Evolutionary conservation across 768 basidiomycete genomes (phyloP), one percentile per base, ranked within the genome.

Genomic region (Peribolospora kevripleyi): DNA sequence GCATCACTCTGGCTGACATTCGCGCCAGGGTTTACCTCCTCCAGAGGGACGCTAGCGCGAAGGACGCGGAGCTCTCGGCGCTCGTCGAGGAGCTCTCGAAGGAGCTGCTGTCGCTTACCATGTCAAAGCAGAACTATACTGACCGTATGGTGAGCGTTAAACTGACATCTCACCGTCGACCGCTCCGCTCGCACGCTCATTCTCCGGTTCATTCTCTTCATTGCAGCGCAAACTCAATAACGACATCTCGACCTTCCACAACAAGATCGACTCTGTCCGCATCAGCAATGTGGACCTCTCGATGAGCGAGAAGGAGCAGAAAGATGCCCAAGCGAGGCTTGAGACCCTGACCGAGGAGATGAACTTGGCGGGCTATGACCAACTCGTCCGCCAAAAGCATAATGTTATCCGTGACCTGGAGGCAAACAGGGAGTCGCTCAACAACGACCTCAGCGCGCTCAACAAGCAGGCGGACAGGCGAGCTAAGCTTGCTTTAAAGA

Each of bases 381-480:
- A 67, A 42, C 60, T 61, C 38, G 54, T 68, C 11, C 53, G 63
- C 3, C 58, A 62, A 7, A 63, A 65, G 40, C 52, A 49, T 2
- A 53, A 57, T 10, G 55, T 74, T 55, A 69, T 72, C n/a, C 74
- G 79, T 42, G 63, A 60, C 37, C 69, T 84, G 51, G 85, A 95
- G 57, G 77, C 76, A 42, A 73, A 71, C 50, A 71, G 81, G 52
- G 85, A 90, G 13, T 65, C 66, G 14, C 68, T 91, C 57, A 83
- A 80, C 54, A 60, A 66, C 0, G 90, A 93, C 58, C 71, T 88
- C 46, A 72, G 76, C 41, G 68, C 72, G 2, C 67, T 93, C 61
- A 85, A 77, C 60, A 62, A 76, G 48, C 87, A 95, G 64, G 80
- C 84, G 0, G 82, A 88, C 54, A 71, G 76, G 1, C 72, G 91